These are phyloP conservation scores for Tetradesmus lagerheimii DNA, from an alignment of 139 green algal species.

Conservation along the genomic window DNA sequence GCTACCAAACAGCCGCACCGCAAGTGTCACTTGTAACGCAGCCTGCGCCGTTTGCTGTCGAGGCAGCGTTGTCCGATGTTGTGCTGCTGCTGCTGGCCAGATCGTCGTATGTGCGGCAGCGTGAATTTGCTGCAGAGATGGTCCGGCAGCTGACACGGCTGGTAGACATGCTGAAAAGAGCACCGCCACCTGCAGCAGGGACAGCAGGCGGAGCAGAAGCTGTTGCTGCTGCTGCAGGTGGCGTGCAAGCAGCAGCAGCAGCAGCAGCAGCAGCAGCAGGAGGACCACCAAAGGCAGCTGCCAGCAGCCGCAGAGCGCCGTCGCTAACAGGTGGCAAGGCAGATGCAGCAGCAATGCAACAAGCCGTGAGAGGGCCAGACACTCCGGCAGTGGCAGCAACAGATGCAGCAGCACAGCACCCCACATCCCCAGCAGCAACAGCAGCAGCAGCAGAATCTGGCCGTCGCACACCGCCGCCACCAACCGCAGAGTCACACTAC, in stretches of 20 bases:
- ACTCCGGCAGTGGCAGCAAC: neutral
- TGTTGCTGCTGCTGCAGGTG: neutral
- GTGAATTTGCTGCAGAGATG: conserved; percentile 59
- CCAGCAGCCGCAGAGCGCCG: neutral
- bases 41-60: conserved; percentile 48
- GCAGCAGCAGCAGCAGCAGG: conserved; percentile 45
- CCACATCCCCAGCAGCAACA: neutral
- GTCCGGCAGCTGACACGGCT: conserved; percentile 53
- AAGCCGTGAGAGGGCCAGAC: neutral
- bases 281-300: conserved; percentile 18
- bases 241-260: neutral
- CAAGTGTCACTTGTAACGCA: neutral
- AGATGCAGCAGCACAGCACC: neutral
- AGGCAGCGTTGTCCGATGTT: conserved; percentile 49
- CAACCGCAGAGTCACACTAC: neutral
- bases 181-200: conserved; percentile 1
- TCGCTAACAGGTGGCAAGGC: neutral
- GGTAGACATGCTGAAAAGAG: conserved; percentile 17
- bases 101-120: conserved; percentile 47
- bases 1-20: neutral
- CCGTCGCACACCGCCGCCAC: neutral
- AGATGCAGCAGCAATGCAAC: neutral
- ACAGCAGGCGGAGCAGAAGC: neutral
- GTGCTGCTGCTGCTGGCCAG: conserved; percentile 55
- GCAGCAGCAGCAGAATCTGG: neutral